A percentile compares a stretch with the other conserved stretches of the same genome.
Evolutionary conservation across 2,329 filamentous ascomycete species (phyloP).

Genomic region (Cryphonectria parasitica): DNA sequence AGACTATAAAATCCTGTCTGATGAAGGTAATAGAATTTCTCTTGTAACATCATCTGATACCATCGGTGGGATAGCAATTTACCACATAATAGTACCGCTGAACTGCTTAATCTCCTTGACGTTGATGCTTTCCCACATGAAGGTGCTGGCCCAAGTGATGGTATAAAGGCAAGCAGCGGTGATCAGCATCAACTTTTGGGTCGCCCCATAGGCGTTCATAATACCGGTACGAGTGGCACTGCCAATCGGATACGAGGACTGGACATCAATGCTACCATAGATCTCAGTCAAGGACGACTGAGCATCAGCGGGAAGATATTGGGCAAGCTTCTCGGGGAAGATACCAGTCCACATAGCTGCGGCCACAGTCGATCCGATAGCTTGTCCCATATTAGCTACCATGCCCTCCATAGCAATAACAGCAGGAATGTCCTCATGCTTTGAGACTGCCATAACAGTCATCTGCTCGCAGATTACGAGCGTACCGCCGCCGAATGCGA

Average conservation of each 20-base stretch:
- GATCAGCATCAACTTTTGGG: neutral
- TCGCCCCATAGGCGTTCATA: neutral
- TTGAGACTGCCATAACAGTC: neutral
- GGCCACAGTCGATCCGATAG: neutral
- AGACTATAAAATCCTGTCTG: too few species aligned
- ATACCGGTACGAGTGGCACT: neutral
- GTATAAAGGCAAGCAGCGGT: neutral
- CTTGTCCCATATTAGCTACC: neutral
- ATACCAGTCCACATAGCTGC: neutral
- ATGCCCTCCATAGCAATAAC: neutral
- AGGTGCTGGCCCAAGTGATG: neutral
- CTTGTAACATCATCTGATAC: too few species aligned
- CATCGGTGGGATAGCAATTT: neutral
- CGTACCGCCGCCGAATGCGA: conserved; percentile 60
- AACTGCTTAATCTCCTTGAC: neutral
- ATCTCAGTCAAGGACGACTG: neutral
- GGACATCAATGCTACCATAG: neutral
- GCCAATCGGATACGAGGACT: neutral
- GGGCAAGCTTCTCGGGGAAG: neutral
- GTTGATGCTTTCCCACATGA: neutral
- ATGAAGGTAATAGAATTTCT: too few species aligned
- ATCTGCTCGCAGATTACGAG: neutral
- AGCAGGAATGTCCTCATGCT: neutral
- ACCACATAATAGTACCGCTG: neutral
- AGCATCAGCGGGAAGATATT: neutral